A percentile compares a stretch with the other conserved stretches of the same genome.
These are phyloP conservation scores for Pestalotiopsis sp. DNA, from an alignment of 2,329 filamentous ascomycete genomes.

Conservation along the genomic window DNA sequence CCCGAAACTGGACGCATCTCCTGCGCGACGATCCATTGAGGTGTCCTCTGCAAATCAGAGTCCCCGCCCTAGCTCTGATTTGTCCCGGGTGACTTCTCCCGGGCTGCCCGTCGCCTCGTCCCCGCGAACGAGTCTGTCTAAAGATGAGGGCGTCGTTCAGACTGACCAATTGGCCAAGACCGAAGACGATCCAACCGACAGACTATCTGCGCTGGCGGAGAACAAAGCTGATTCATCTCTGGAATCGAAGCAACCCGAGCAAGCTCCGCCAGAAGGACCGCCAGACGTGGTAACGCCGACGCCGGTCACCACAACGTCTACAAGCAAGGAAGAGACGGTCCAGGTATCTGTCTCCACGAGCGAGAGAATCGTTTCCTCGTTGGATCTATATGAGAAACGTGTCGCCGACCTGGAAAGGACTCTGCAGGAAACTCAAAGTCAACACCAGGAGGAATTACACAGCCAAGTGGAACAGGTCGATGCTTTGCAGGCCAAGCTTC, in stretches of 20 bases:
- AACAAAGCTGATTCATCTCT: slow-evolving; percentile 9
- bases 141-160: slow-evolving; percentile 17
- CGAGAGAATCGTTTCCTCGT: slow-evolving; percentile 18
- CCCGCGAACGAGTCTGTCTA: slow-evolving; percentile 23
- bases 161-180: not conserved
- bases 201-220: not conserved
- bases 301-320: not conserved
- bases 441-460: slow-evolving; percentile 81
- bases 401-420: slow-evolving; percentile 39
- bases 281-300: slow-evolving; percentile 1
- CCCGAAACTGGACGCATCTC: slow-evolving; percentile 46
- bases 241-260: slow-evolving; percentile 15
- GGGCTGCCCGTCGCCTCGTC: slow-evolving; percentile 13
- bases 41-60: slow-evolving; percentile 37
- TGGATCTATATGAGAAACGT: slow-evolving; percentile 41
- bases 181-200: not conserved
- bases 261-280: slow-evolving; percentile 21
- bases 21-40: slow-evolving; percentile 40
- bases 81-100: slow-evolving; percentile 20
- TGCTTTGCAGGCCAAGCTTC: slow-evolving; percentile 85
- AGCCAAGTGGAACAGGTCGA: slow-evolving; percentile 88
- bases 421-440: slow-evolving; percentile 43
- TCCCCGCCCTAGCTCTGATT: slow-evolving; percentile 45
- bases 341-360: slow-evolving; percentile 14
- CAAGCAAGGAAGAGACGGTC: slow-evolving; percentile 11